Percentiles rank a stretch among this genome's conserved stretches.
Conservation (phyloP, 1,139 yeast species). For the Yamadazyma dendronema region DNA sequence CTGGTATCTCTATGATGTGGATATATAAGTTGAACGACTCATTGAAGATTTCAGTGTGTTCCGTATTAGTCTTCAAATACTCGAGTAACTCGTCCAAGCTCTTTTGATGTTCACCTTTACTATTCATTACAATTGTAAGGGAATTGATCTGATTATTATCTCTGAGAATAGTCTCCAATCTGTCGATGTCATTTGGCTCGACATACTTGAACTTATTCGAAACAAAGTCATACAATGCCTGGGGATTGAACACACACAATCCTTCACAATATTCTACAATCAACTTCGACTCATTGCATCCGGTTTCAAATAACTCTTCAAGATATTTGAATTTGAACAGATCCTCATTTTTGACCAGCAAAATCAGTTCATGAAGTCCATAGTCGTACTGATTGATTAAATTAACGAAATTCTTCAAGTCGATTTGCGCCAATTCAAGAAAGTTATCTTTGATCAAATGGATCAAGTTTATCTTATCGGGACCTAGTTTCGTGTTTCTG, state of each 20-base stretch:
- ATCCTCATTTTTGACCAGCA: conserved; percentile 25
- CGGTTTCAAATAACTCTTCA: conserved; percentile 16
- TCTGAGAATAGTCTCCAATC: conserved; percentile 21
- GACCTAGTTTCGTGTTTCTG: conserved; percentile 22
- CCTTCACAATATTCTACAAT: conserved; percentile 10
- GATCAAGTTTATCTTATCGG: conserved; percentile 34
- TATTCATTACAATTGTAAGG: conserved; percentile 26
- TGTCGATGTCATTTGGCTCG: conserved; percentile 15
- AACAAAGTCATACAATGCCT: conserved; percentile 4
- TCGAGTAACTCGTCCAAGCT: conserved; percentile 28
- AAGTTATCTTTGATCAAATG: conserved; percentile 38
- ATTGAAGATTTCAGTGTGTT: conserved; percentile 20
- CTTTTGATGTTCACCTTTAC: conserved; percentile 20
- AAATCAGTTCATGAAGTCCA: conserved; percentile 33
- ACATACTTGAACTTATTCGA: background rate
- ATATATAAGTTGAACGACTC: conserved; percentile 35
- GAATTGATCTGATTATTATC: conserved; percentile 29
- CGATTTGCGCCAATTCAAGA: conserved; percentile 29
- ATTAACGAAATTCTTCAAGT: conserved; percentile 35
- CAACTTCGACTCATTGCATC: conserved; percentile 15
- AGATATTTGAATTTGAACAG: conserved; percentile 28
- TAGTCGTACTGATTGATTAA: conserved; percentile 39
- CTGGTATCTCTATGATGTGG: conserved; percentile 24
- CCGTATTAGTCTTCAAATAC: conserved; percentile 10
- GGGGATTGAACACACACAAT: background rate